A percentile compares a stretch with the other conserved stretches of the same genome.
These are phyloP conservation scores for Fusarium napiforme DNA, from an alignment of 2,329 filamentous ascomycete species.

Conservation along the genomic window DNA sequence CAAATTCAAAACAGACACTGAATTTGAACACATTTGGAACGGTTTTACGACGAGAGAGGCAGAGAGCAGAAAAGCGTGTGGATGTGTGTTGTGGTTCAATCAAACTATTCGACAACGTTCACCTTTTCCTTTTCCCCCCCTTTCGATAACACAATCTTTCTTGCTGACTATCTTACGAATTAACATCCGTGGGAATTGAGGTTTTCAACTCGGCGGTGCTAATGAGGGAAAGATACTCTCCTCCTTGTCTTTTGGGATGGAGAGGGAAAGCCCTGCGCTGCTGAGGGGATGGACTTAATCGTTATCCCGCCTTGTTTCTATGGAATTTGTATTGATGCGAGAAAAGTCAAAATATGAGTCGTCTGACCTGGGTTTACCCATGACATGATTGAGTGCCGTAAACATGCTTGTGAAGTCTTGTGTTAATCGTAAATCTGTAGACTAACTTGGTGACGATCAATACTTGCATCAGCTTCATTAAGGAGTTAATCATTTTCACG, in stretches of 20 bases:
- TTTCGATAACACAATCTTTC: constrained; percentile 29
- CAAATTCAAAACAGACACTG: constrained; percentile 20
- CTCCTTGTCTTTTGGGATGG: constrained; percentile 48
- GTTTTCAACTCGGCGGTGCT: constrained; percentile 77
- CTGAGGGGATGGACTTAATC: constrained; percentile 87
- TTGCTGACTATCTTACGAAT: constrained; percentile 41
- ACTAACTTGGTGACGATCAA: neutral
- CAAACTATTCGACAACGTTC: constrained; percentile 42
- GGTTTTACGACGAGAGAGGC: constrained; percentile 28
- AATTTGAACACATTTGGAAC: constrained; percentile 22
- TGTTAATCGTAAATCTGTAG: neutral
- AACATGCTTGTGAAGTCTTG: neutral
- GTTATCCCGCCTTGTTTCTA: constrained; percentile 72
- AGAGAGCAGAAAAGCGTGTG: constrained; percentile 33
- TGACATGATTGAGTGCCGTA: constrained; percentile 37
- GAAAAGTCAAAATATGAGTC: constrained; percentile 43
- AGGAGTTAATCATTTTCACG: neutral
- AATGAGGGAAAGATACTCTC: constrained; percentile 99
- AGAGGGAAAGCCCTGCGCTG: constrained; percentile 99
- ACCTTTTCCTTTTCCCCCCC: constrained; percentile 8
- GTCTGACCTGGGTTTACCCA: constrained; percentile 37
- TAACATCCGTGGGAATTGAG: constrained; percentile 44
- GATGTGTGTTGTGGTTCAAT: constrained; percentile 40
- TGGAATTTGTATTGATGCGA: constrained; percentile 41
- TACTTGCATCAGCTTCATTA: rapidly evolving